Conservation (phyloP, 257 asterid genomes). For the Anisodus acutangulus region DNA sequence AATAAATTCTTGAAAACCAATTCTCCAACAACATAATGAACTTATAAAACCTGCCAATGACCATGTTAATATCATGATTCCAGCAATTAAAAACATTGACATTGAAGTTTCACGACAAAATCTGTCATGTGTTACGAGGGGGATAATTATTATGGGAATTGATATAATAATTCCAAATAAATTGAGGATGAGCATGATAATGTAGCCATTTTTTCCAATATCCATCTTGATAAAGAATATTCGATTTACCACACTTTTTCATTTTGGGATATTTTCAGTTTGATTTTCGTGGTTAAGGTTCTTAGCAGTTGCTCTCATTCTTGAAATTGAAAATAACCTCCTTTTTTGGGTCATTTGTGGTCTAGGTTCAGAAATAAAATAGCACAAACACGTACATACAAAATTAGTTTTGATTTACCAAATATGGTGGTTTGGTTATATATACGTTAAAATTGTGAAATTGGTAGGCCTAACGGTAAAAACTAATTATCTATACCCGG, state of each 20-base stretch:
- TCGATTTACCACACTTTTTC: not conserved
- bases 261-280: not conserved
- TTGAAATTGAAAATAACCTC: slow-evolving; percentile 19
- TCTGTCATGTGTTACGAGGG: not conserved
- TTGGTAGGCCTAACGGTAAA: not conserved
- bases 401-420: not conserved
- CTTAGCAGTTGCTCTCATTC: not conserved
- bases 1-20: not conserved
- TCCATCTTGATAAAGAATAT: slow-evolving; percentile 8
- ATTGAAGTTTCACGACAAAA: slow-evolving; percentile 25
- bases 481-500: not conserved
- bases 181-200: slow-evolving; percentile 24
- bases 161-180: slow-evolving; percentile 14
- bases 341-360: slow-evolving; percentile 17
- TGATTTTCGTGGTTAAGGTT: not conserved
- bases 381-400: not conserved
- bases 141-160: slow-evolving; percentile 9
- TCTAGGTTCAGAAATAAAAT: not conserved
- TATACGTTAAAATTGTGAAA: not conserved
- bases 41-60: slow-evolving; percentile 13
- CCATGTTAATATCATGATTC: slow-evolving; percentile 26
- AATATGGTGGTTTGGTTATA: not conserved
- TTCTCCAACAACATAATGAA: slow-evolving; percentile 23
- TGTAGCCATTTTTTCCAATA: not conserved
- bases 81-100: slow-evolving; percentile 22